Base-by-base conservation (phyloP, 495 filamentous ascomycete species). In the Penicillium salamii region DNA sequence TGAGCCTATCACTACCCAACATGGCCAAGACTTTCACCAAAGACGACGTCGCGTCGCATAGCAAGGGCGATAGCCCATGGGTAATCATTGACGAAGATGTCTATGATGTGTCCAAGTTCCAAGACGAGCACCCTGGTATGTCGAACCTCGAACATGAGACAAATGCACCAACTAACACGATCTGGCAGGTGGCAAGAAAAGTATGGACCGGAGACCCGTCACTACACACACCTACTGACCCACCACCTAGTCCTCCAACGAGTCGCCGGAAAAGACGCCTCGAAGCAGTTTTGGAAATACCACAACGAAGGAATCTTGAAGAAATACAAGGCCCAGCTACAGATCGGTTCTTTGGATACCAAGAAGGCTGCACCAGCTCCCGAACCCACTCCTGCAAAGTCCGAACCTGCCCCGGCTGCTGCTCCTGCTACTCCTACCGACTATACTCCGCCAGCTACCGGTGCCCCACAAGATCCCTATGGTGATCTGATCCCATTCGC, bases 221-320 rank as follows among this genome's bases (percentile, higher is more conserved):
- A 35, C 26, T 6, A 38, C 35, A n/a, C n/a, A n/a, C n/a, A n/a
- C 40, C 39, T 58, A 59, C 47, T 70, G 37, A 69, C 62, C 43
- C 26, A 46, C 34, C 12, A 17, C 37, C 29, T 57, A 87, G 84
- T 99, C 67, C 84, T 99, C 46, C 84, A 89, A 58, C 78, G 92
- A 49, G 91, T 97, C 13, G 93, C 84, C 37, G 93, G 93, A 57
- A 99, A 97, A 67, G 95, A 99, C 58, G 93, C 93, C 14, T 91
- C 89, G 20, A 92, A 95, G 70, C 95, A 96, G 65, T 99, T 99
- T 77, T 99, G 93, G 93, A 99, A 97, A 72, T 97, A 98, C 68
- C 93, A 98, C 78, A 98, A 96, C 60, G 83, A 87, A 58, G 81
- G 86, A 45, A 90, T 97, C 54, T 78, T 97, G 57, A 97, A 97